These are phyloP conservation scores for Phaffomyces opuntiae DNA, from an alignment of 805 yeast species.

Conservation along the genomic window DNA sequence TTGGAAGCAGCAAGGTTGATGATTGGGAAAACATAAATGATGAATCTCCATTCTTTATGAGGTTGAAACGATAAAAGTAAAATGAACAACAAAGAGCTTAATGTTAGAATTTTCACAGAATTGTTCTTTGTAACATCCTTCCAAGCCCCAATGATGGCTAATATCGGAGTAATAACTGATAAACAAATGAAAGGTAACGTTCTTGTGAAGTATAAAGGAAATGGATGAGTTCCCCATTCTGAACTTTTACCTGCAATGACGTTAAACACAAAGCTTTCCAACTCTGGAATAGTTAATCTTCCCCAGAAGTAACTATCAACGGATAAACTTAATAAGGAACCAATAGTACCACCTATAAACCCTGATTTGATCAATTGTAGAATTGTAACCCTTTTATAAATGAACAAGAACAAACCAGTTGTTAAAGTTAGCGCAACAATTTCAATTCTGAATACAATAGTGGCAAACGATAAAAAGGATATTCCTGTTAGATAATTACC, in stretches of 20 bases:
- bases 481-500: conserved; percentile 43
- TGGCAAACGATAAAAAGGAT: conserved; percentile 49
- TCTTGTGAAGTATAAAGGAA: conserved; percentile 53
- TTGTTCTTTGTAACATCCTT: conserved; percentile 27
- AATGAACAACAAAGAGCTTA: conserved; percentile 51
- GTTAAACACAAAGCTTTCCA: conserved; percentile 66
- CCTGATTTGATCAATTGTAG: conserved; percentile 33
- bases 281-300: conserved; percentile 59
- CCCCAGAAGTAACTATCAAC: conserved; percentile 80
- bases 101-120: conserved; percentile 37
- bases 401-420: conserved; percentile 38
- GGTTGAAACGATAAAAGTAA: conserved; percentile 68
- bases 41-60: conserved; percentile 93
- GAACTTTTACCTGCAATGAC: conserved; percentile 66
- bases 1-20: conserved; percentile 57
- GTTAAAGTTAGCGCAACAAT: conserved; percentile 48
- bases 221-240: conserved; percentile 85
- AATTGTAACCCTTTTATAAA: conserved; percentile 40
- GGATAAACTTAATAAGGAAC: conserved; percentile 37
- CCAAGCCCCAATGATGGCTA: conserved; percentile 31
- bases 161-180: conserved; percentile 38
- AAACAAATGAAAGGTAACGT: conserved; percentile 34
- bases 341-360: conserved; percentile 44
- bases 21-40: conserved; percentile 68
- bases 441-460: conserved; percentile 70